A percentile compares a stretch with the other conserved stretches of the same genome.
phyloP scores from a whole-genome alignment of 306 rosid species.

The Morella rubra region DNA sequence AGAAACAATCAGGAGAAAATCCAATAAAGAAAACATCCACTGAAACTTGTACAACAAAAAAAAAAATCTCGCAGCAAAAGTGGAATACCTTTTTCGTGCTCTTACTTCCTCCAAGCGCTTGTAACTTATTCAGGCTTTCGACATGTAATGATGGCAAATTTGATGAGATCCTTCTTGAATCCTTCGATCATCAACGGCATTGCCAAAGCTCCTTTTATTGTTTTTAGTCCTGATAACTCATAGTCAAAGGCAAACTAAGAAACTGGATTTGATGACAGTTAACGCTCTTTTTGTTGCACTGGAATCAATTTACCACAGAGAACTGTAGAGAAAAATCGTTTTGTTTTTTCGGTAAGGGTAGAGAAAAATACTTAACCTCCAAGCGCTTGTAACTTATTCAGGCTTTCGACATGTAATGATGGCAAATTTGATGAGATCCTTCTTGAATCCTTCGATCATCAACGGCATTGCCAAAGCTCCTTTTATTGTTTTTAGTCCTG shows the following conservation, averaged over 20 bases:
- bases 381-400: not conserved
- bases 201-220: conserved; percentile 86
- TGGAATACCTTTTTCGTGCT: not conserved
- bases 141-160: conserved; percentile 76
- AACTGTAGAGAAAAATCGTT: too few species aligned
- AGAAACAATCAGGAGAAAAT: too few species aligned
- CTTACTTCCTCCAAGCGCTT: not conserved
- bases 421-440: conserved; percentile 72
- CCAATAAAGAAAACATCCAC: too few species aligned
- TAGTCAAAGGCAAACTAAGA: not conserved
- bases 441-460: conserved; percentile 88
- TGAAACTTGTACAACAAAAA: too few species aligned
- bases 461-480: conserved; percentile 94
- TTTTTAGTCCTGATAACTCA: conserved; percentile 54
- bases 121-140: conserved; percentile 48
- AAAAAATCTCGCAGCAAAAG: not conserved
- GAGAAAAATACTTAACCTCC: not conserved
- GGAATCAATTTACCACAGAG: too few species aligned
- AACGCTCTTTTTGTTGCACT: not conserved
- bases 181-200: conserved; percentile 94
- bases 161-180: conserved; percentile 71
- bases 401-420: conserved; percentile 80
- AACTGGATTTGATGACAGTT: not conserved
- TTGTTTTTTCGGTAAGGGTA: too few species aligned
- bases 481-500: conserved; percentile 73